These are phyloP conservation scores for Syncephalastrum monosporum DNA, from an alignment of 371 early-diverging fungal genomes.

Conservation along the genomic window DNA sequence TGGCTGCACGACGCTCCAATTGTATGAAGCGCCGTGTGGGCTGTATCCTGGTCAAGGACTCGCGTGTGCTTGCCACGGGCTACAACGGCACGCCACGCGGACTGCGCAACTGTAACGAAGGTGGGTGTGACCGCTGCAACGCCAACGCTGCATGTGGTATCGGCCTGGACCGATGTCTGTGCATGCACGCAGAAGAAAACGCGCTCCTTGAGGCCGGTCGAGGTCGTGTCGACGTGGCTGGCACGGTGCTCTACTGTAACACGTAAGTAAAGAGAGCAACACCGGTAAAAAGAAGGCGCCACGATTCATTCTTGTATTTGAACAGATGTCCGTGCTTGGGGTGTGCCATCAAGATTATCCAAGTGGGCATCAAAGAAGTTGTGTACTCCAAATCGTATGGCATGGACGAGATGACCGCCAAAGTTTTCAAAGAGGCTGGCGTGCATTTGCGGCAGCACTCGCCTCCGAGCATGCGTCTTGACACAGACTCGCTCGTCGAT, in stretches of 20 bases:
- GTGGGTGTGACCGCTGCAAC: conserved; percentile 96
- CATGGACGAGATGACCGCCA: conserved; percentile 84
- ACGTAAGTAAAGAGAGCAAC: conserved; percentile 47
- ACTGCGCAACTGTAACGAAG: conserved; percentile 90
- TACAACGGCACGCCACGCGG: conserved; percentile 98
- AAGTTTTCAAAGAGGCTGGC: conserved; percentile 79
- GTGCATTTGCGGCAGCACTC: conserved; percentile 79
- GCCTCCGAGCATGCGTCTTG: conserved; percentile 52
- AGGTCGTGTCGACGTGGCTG: conserved; percentile 68
- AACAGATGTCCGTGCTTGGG: conserved; percentile 75
- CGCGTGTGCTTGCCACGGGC: conserved; percentile 92
- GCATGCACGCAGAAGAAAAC: conserved; percentile 99
- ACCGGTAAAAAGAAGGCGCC: too few relatives aligned
- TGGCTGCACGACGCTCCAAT: conserved; percentile 83
- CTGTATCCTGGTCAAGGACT: conserved; percentile 89
- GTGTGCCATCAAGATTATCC: conserved; percentile 96
- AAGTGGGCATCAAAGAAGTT: conserved; percentile 89
- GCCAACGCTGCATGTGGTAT: conserved; percentile 73
- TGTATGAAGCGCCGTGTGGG: conserved; percentile 99
- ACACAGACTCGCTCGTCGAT: conserved; percentile 2
- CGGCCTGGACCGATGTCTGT: conserved; percentile 87
- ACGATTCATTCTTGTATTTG: too few relatives aligned
- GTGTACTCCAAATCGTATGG: conserved; percentile 87
- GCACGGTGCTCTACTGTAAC: conserved; percentile 88
- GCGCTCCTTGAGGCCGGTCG: conserved; percentile 94